phyloP scores from a whole-genome alignment of 805 yeast species.

The Candida ponderosae region DNA sequence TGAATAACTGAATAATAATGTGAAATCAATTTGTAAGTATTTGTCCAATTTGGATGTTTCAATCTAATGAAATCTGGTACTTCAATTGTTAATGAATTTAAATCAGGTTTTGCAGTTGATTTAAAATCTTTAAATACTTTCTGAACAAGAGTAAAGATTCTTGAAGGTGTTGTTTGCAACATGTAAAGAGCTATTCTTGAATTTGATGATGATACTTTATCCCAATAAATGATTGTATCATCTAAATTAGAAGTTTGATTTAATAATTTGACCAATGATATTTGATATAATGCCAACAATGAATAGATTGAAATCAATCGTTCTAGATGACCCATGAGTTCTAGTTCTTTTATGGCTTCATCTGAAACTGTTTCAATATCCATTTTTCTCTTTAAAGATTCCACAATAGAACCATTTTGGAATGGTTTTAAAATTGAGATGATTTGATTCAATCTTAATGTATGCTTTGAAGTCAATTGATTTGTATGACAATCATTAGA shows the following conservation, averaged over 20 bases:
- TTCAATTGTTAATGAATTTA: not conserved
- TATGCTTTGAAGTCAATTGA: not conserved
- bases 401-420: conserved; percentile 3
- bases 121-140: conserved; percentile 20
- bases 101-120: conserved; percentile 6
- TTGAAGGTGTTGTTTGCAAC: conserved; percentile 30
- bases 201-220: conserved; percentile 25
- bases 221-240: conserved; percentile 41
- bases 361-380: not conserved
- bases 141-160: conserved; percentile 8
- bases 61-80: conserved; percentile 4
- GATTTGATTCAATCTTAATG: conserved; percentile 5
- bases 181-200: conserved; percentile 26
- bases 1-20: conserved; percentile 7
- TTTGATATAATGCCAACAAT: conserved; percentile 25
- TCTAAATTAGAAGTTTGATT: conserved; percentile 32
- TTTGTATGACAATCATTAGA: not conserved
- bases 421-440: conserved; percentile 6
- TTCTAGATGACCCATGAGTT: conserved; percentile 14
- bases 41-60: conserved; percentile 5
- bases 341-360: conserved; percentile 5
- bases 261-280: conserved; percentile 26
- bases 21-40: conserved; percentile 6
- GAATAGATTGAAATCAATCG: conserved; percentile 24
- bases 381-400: not conserved